Evolutionary conservation across 345 rosid species (phyloP), one percentile per base, ranked within the genome.

Genomic region (Microthlaspi erraticum): DNA sequence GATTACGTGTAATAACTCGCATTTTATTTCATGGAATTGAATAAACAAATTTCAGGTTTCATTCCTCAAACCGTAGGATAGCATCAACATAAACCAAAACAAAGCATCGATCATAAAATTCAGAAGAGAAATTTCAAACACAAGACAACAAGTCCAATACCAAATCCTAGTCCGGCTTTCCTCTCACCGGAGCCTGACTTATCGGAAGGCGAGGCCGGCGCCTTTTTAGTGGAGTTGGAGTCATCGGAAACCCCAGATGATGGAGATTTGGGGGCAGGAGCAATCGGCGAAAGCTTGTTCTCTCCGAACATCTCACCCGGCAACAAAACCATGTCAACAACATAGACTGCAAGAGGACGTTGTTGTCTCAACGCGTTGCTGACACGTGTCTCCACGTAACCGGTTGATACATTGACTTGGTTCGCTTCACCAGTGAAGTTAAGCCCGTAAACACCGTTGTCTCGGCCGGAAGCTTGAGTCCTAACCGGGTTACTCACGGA

Each of bases 351-450:
- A 17, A 94, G 71, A 17, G 97, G 99, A 34, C 48, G 68, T 18
- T 53, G 51, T 19, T 78, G 71, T 29, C 78, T 79, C 19, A 93
- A 53, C 0, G 89, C 72, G 36, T 87, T 91, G 58, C 85, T 84
- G 13, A 93, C 11, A 66, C 71, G 91, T 6, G 96, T 86, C 80
- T 84, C 81, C 1, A 89, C 87, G 0, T 75, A 51, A 51, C 93
- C 97, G 2, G 83, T 80, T 0, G 97, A 85, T 5, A 94, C 93
- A 39, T 91, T 94, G 62, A 89, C 81, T 80, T 94, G 97, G 82
- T 80, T 91, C 11, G 77, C 76, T 54, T 74, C 74, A 5, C 91
- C 86, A 2, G 91, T 83, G 72, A 91, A 80, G 81, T 87, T 89
- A 11, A 89, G 90, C 4, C 91, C 97, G 42, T 51, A 80, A 18